These are phyloP conservation scores for Phytophthora citricola DNA, from an alignment of 352 stramenopile species.

Conservation along the genomic window DNA sequence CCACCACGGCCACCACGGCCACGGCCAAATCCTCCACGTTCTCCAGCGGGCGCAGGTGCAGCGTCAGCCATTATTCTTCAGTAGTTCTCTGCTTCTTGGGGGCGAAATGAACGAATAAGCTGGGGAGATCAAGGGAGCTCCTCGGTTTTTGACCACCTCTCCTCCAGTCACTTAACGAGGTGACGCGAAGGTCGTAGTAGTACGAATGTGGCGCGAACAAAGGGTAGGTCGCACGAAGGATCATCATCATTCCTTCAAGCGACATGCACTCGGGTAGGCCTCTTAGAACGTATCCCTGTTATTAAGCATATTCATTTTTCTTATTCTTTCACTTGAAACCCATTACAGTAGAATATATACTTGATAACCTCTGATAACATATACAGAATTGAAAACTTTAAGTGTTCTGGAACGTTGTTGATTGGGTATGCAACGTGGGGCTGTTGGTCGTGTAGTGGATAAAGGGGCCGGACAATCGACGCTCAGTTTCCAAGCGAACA, in stretches of 20 bases:
- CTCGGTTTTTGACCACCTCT: background rate
- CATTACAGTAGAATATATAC: too few relatives aligned
- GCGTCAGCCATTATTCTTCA: conserved; percentile 75
- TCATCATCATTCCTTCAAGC: conserved; percentile 15
- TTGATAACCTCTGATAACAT: too few relatives aligned
- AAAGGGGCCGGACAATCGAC: conserved; percentile 16
- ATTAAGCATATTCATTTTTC: background rate
- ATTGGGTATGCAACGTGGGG: conserved; percentile 24
- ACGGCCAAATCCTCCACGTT: conserved; percentile 94
- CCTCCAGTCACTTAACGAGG: conserved; percentile 46
- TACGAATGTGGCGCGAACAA: conserved; percentile 15
- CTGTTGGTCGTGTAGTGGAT: conserved; percentile 25
- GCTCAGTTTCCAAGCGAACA: conserved; percentile 15
- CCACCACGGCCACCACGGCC: conserved; percentile 87
- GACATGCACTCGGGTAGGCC: background rate
- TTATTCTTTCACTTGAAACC: too few relatives aligned
- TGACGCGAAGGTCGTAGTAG: conserved; percentile 42
- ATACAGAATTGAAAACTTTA: background rate
- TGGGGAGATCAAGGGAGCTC: background rate
- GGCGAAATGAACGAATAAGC: conserved; percentile 89
- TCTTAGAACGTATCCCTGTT: background rate
- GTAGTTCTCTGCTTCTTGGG: conserved; percentile 58
- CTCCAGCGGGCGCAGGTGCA: conserved; percentile 69
- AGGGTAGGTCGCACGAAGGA: conserved; percentile 1
- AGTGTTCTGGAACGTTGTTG: conserved; percentile 22